These are phyloP conservation scores for Aspergillus sp. DNA, from an alignment of 2,329 filamentous ascomycete species.

Conservation along the genomic window DNA sequence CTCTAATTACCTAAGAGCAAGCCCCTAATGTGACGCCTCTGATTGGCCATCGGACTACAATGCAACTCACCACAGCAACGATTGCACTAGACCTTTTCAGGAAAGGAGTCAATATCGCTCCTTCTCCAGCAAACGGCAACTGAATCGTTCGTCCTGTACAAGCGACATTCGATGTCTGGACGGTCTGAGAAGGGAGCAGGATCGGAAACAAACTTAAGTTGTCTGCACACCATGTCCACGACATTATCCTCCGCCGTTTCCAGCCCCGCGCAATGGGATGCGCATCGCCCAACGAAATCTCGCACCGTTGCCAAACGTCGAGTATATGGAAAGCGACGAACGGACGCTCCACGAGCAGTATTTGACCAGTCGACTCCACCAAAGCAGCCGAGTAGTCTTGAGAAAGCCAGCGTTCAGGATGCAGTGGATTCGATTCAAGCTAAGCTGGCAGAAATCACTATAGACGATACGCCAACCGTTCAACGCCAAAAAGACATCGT, in stretches of 20 bases:
- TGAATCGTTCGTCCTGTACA: too few species aligned
- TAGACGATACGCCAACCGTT: conserved; percentile 15
- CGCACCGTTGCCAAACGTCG: conserved; percentile 24
- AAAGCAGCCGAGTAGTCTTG: conserved; percentile 5
- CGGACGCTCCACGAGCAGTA: conserved; percentile 34
- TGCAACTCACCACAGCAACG: conserved; percentile 24
- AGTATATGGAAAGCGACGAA: conserved; percentile 36
- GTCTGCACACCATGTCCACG: background rate
- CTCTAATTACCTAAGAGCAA: too few species aligned
- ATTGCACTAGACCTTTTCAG: conserved; percentile 20
- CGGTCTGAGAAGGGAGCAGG: background rate
- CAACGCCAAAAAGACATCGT: background rate
- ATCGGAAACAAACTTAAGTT: background rate
- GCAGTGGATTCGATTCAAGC: conserved; percentile 21
- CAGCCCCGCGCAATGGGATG: conserved; percentile 16
- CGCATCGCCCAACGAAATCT: conserved; percentile 23
- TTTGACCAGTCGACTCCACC: conserved; percentile 31
- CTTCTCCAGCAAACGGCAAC: background rate
- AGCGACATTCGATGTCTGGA: background rate
- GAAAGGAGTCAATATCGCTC: conserved; percentile 27
- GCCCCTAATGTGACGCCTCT: background rate
- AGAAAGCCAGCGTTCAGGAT: conserved; percentile 3
- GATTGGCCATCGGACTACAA: background rate
- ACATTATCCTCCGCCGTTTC: background rate
- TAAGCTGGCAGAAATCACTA: conserved; percentile 27